phyloP scores from a whole-genome alignment of 2,329 filamentous ascomycete genomes.

The Monosporascus cannonballus region DNA sequence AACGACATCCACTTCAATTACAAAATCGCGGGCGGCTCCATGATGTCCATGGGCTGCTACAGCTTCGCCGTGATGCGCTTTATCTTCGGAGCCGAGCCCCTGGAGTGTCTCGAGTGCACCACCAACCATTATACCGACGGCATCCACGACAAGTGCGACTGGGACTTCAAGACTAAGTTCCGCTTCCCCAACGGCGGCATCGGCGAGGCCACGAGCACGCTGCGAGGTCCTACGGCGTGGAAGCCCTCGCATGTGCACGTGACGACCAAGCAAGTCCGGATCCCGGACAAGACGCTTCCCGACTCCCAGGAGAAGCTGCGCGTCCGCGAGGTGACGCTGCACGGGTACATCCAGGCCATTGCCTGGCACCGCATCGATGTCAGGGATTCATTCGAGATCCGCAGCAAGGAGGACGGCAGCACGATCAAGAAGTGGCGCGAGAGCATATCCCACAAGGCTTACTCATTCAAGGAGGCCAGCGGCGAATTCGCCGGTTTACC shows the following conservation, averaged over 20 bases:
- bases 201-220: constrained; percentile 24
- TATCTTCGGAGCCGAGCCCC: constrained; percentile 33
- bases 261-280: constrained; percentile 13
- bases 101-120: constrained; percentile 29
- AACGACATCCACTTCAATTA: constrained; percentile 28
- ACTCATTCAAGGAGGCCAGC: constrained; percentile 28
- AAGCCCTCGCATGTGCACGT: constrained; percentile 15
- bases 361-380: constrained; percentile 32
- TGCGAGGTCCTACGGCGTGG: constrained; percentile 15
- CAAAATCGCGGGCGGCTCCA: constrained; percentile 5
- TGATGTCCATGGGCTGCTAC: constrained; percentile 35
- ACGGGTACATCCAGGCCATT: constrained; percentile 21
- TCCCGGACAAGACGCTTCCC: constrained; percentile 14
- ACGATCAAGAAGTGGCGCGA: neutral
- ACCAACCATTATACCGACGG: constrained; percentile 15
- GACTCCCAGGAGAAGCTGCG: constrained; percentile 10
- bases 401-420: constrained; percentile 12
- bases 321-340: constrained; percentile 21
- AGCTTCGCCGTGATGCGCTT: constrained; percentile 30
- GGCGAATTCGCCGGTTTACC: constrained; percentile 11
- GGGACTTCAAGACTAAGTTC: constrained; percentile 28
- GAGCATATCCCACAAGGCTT: constrained; percentile 23
- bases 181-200: constrained; percentile 31
- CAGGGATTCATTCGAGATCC: constrained; percentile 28
- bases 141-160: constrained; percentile 27